A percentile compares a stretch with the other conserved stretches of the same genome.
These are phyloP conservation scores for Psilocybe mexicana DNA, from an alignment of 1,284 basidiomycete genomes.

Conservation along the genomic window DNA sequence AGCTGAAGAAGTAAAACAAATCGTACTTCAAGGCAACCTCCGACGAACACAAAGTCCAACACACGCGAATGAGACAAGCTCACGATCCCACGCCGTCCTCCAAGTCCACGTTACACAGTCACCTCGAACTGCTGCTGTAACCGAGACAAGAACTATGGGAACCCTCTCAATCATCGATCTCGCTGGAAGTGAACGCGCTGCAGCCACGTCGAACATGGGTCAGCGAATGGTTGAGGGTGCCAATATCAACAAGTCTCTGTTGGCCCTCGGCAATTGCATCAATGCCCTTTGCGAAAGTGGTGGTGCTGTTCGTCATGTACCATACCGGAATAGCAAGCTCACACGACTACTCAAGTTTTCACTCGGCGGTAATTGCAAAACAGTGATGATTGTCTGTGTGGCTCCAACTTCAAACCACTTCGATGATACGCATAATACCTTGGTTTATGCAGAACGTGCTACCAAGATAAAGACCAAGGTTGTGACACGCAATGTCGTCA, in stretches of 20 bases:
- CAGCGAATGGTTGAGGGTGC: constrained; percentile 96
- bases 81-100: constrained; percentile 93
- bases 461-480: constrained; percentile 97
- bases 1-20: constrained; percentile 90
- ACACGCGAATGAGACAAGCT: constrained; percentile 92
- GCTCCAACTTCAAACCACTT: constrained; percentile 94
- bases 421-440: constrained; percentile 96
- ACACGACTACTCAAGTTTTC: constrained; percentile 96
- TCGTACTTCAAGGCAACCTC: constrained; percentile 85
- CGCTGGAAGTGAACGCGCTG: constrained; percentile 93
- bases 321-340: constrained; percentile 96
- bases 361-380: constrained; percentile 96
- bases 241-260: constrained; percentile 96
- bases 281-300: constrained; percentile 93
- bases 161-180: constrained; percentile 96
- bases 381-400: constrained; percentile 96
- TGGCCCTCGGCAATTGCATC: constrained; percentile 95
- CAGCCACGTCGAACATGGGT: constrained; percentile 95
- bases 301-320: constrained; percentile 82
- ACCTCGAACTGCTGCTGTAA: constrained; percentile 78
- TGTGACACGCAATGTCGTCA: constrained; percentile 89
- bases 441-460: constrained; percentile 93
- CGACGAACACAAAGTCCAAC: constrained; percentile 91
- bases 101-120: constrained; percentile 90
- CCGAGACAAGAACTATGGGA: constrained; percentile 80